A percentile compares a stretch with the other conserved stretches of the same genome.
These are phyloP conservation scores for Achlya hypogyna DNA, from an alignment of 352 stramenopile genomes.

Conservation along the genomic window DNA sequence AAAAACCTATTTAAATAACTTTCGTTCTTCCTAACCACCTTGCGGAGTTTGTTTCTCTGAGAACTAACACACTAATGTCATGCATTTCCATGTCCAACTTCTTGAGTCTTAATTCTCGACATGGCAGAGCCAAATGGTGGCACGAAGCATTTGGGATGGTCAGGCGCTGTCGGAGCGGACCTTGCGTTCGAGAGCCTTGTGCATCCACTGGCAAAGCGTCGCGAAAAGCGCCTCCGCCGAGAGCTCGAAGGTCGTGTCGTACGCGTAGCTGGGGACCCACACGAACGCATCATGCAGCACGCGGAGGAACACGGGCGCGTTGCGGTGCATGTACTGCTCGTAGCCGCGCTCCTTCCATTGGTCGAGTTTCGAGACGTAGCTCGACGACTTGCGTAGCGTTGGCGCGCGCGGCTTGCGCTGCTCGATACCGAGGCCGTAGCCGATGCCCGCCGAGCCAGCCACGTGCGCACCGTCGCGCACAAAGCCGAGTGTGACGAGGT, in stretches of 20 bases:
- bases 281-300: slow-evolving; percentile 56
- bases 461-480: slow-evolving; percentile 61
- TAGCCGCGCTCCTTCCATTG: slow-evolving; percentile 53
- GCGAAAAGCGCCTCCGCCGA: not conserved
- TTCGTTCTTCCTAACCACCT: slow-evolving; percentile 20
- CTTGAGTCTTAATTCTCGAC: not conserved
- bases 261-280: slow-evolving; percentile 69
- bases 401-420: slow-evolving; percentile 3
- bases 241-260: slow-evolving; percentile 27
- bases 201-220: not conserved
- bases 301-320: slow-evolving; percentile 56
- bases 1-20: slow-evolving; percentile 16
- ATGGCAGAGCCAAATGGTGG: not conserved
- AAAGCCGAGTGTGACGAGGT: slow-evolving; percentile 45
- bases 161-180: not conserved
- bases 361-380: slow-evolving; percentile 15
- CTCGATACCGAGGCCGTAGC: slow-evolving; percentile 54
- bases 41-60: slow-evolving; percentile 21
- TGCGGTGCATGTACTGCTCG: slow-evolving; percentile 63
- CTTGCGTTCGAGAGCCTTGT: not conserved
- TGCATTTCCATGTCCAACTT: not conserved
- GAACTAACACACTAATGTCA: not conserved
- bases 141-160: not conserved
- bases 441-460: slow-evolving; percentile 50
- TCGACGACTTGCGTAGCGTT: not conserved